Conservation (phyloP, 2,329 filamentous ascomycete species). For the Colletotrichum spinosum region DNA sequence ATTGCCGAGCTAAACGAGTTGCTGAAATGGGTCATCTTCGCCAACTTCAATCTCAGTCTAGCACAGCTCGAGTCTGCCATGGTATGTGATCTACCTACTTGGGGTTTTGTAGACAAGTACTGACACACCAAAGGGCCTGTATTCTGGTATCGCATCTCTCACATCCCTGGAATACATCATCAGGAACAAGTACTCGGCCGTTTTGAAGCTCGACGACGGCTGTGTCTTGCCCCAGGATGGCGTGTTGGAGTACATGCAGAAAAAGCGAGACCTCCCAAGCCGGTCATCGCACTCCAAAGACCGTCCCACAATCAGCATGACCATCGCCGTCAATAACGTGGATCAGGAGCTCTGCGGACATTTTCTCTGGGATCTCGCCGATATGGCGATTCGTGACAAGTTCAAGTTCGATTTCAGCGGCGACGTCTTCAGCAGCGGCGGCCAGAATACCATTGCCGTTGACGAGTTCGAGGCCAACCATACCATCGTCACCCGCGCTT, state of each 20-base stretch:
- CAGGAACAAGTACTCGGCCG: neutral
- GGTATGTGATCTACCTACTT: neutral
- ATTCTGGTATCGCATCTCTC: neutral
- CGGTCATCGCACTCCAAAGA: neutral
- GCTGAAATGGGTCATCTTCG: constrained; percentile 3
- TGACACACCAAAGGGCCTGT: neutral
- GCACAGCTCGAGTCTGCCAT: constrained; percentile 4
- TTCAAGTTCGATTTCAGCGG: constrained; percentile 3
- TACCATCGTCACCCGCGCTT: constrained; percentile 4
- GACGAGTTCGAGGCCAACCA: constrained; percentile 1
- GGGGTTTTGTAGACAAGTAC: neutral
- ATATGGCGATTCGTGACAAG: constrained; percentile 4
- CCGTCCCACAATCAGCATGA: neutral
- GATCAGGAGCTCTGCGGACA: constrained; percentile 1
- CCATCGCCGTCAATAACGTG: neutral
- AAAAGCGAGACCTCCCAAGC: neutral
- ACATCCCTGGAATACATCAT: neutral
- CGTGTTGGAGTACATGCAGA: neutral
- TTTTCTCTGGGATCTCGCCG: constrained; percentile 4
- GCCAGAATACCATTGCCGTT: neutral
- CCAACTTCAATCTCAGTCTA: neutral
- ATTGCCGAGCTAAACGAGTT: constrained; percentile 3
- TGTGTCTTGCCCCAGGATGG: neutral
- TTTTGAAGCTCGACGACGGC: neutral
- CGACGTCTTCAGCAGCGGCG: neutral